Conservation (phyloP, 176 grass and related monocot genomes). For the Hordeum vulgare region DNA sequence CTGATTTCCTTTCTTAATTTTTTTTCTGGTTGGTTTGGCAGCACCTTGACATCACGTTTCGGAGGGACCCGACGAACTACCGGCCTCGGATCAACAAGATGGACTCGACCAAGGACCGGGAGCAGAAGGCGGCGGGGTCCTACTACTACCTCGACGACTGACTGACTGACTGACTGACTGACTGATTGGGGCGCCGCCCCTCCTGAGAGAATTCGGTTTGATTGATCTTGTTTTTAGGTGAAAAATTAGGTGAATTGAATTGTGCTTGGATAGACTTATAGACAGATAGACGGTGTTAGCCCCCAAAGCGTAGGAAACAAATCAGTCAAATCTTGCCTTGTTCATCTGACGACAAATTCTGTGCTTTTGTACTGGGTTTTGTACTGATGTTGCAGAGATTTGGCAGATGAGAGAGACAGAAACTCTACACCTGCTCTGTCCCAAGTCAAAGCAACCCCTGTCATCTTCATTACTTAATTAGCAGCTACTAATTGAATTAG, state of each 20-base stretch:
- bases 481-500: not conserved
- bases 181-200: not conserved
- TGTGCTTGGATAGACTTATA: not conserved
- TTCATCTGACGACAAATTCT: too few relatives aligned
- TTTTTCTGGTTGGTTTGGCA: not conserved
- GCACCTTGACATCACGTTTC: constrained; percentile 93
- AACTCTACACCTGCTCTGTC: not conserved
- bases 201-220: not conserved
- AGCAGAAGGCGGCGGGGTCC: constrained; percentile 74
- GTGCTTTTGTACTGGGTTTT: not conserved
- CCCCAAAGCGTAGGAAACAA: too few relatives aligned
- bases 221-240: not conserved
- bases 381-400: not conserved
- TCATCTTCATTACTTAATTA: not conserved
- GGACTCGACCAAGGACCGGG: constrained; percentile 79
- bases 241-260: too few relatives aligned
- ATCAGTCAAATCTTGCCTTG: too few relatives aligned
- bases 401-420: too few relatives aligned
- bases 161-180: constrained; percentile 26
- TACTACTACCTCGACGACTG: constrained; percentile 89
- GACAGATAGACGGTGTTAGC: too few relatives aligned
- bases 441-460: not conserved
- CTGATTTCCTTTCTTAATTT: not conserved
- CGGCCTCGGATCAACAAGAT: constrained; percentile 91
- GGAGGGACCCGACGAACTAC: constrained; percentile 88